A percentile compares a stretch with the other conserved stretches of the same genome.
Conservation (phyloP, 2,329 filamentous ascomycete species). For the Cladosporium oxysporum region DNA sequence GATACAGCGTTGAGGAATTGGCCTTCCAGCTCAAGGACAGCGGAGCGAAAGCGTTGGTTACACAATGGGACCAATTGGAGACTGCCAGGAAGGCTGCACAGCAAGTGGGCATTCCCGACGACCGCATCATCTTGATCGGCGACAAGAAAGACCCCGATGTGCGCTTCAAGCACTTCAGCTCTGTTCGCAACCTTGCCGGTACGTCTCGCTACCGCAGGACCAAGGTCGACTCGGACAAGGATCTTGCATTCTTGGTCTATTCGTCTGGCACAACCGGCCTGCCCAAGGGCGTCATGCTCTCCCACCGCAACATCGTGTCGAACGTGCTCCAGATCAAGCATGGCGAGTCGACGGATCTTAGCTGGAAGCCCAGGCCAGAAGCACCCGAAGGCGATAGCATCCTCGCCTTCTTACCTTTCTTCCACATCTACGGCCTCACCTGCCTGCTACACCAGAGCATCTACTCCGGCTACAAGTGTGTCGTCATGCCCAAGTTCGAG, state of each 20-base stretch:
- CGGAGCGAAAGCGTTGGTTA: slow-evolving; percentile 72
- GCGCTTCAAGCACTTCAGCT: slow-evolving; percentile 70
- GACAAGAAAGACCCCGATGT: slow-evolving; percentile 62
- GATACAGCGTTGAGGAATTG: slow-evolving; percentile 81
- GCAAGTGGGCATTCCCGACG: slow-evolving; percentile 67
- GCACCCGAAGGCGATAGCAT: slow-evolving; percentile 68
- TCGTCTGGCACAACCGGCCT: slow-evolving; percentile 87
- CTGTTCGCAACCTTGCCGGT: slow-evolving; percentile 65
- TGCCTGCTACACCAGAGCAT: slow-evolving; percentile 70
- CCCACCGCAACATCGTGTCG: slow-evolving; percentile 77
- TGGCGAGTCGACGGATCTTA: slow-evolving; percentile 55
- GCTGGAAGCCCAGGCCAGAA: slow-evolving; percentile 42
- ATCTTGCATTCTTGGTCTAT: slow-evolving; percentile 84
- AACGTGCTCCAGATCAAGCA: slow-evolving; percentile 57
- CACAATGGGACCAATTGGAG: slow-evolving; percentile 67
- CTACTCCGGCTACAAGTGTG: slow-evolving; percentile 64
- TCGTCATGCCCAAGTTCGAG: slow-evolving; percentile 80
- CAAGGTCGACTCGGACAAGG: slow-evolving; percentile 66
- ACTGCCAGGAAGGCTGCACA: slow-evolving; percentile 68
- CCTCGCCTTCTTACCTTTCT: slow-evolving; percentile 82
- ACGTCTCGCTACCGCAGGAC: slow-evolving; percentile 60
- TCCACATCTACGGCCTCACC: slow-evolving; percentile 84
- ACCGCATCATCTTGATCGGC: slow-evolving; percentile 76
- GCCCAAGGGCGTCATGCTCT: slow-evolving; percentile 88
- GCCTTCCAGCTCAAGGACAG: slow-evolving; percentile 81